Conservation (phyloP, 495 filamentous ascomycete species). For the Halenospora varia region DNA sequence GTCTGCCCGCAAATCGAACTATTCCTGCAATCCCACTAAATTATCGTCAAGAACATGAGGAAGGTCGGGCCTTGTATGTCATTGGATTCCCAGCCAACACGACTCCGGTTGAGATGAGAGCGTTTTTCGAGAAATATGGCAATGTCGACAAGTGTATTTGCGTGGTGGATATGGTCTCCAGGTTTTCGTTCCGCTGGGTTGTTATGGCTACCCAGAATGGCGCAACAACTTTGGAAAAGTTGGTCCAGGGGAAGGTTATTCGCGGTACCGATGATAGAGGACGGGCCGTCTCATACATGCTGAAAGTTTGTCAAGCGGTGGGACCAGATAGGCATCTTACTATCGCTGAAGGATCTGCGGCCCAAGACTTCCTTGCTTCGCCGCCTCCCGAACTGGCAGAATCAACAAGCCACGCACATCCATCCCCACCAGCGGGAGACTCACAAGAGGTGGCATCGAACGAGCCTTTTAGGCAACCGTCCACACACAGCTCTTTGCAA, state of each 20-base stretch:
- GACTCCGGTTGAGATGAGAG: not conserved
- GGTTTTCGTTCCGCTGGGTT: constrained; percentile 19
- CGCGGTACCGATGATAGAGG: not conserved
- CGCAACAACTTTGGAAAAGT: not conserved
- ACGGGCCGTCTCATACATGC: not conserved
- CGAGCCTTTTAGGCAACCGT: too few species aligned
- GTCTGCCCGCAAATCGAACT: not conserved
- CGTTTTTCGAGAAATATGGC: constrained; percentile 2
- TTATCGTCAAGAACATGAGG: not conserved
- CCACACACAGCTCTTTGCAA: too few species aligned
- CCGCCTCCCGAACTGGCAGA: not conserved
- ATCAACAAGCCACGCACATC: not conserved
- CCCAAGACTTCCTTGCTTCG: not conserved
- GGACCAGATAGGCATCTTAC: not conserved
- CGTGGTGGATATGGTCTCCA: constrained; percentile 6
- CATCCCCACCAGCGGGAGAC: not conserved
- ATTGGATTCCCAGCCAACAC: constrained; percentile 1
- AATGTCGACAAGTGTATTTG: not conserved
- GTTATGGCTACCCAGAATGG: constrained; percentile 12
- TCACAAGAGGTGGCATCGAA: not conserved
- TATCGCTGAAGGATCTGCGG: not conserved
- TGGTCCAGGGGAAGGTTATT: not conserved
- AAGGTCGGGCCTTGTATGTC: constrained; percentile 15
- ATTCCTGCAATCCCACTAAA: constrained; percentile 8
- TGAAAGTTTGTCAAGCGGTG: constrained; percentile 2